Conservation (phyloP, 257 asterid genomes). For the Pogostemon cablin region DNA sequence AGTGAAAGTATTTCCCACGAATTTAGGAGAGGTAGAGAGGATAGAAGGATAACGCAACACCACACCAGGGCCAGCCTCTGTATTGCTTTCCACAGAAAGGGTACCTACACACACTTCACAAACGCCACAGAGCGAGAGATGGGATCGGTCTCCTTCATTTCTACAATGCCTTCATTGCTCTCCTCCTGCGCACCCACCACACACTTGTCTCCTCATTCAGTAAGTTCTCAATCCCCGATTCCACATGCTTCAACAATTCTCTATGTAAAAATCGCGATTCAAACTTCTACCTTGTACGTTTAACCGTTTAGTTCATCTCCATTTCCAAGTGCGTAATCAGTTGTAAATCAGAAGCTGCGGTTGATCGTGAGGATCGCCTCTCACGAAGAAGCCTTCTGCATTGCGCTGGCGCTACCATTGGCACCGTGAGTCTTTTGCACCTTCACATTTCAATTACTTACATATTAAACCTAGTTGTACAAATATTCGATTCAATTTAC, state of each 20-base stretch:
- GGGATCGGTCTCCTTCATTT: constrained; percentile 70
- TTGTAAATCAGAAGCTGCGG: constrained; percentile 55
- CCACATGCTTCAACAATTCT: not conserved
- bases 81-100: constrained; percentile 33
- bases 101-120: not conserved
- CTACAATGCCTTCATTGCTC: constrained; percentile 64
- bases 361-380: constrained; percentile 41
- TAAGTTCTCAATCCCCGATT: constrained; percentile 32
- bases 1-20: no score
- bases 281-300: not conserved
- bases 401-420: constrained; percentile 64
- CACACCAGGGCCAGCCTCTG: constrained; percentile 24
- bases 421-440: constrained; percentile 56
- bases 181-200: constrained; percentile 40
- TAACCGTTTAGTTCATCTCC: not conserved
- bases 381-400: constrained; percentile 70
- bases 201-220: constrained; percentile 42
- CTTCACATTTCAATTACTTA: not conserved
- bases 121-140: constrained; percentile 24
- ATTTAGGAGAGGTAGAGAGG: constrained; percentile 11
- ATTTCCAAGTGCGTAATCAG: constrained; percentile 45
- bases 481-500: not conserved
- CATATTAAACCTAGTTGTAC: no score
- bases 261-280: not conserved
- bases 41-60: constrained; percentile 41